Percentiles rank a stretch among this genome's conserved stretches.
Evolutionary conservation across 2,329 filamentous ascomycete species (phyloP).

Genomic region (Curvularia eragrostidis): DNA sequence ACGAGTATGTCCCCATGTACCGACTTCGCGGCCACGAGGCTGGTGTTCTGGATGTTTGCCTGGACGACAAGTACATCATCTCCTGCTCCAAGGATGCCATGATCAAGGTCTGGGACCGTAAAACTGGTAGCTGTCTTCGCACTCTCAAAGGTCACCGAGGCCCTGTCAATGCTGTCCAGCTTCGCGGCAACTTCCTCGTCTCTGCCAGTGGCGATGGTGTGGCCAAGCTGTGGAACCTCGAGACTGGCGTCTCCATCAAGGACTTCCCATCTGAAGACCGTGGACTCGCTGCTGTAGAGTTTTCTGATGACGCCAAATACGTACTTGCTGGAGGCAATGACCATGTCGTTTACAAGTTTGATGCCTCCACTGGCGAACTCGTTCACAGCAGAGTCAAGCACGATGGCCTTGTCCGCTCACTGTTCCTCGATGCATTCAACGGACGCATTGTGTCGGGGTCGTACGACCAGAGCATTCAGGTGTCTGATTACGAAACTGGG

Average conservation of each 20-base stretch:
- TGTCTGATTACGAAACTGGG: conserved; percentile 86
- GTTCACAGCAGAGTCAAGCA: conserved; percentile 83
- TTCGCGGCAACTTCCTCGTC: conserved; percentile 90
- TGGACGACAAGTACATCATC: conserved; percentile 90
- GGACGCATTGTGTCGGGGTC: conserved; percentile 87
- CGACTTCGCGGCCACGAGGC: conserved; percentile 81
- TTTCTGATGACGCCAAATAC: conserved; percentile 91
- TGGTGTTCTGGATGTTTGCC: conserved; percentile 91
- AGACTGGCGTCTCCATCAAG: conserved; percentile 84
- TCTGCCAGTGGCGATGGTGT: conserved; percentile 93
- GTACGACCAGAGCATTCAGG: conserved; percentile 95
- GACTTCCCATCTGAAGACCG: conserved; percentile 91
- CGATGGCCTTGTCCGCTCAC: conserved; percentile 81
- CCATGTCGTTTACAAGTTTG: conserved; percentile 93
- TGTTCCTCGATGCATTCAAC: conserved; percentile 89
- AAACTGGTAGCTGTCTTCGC: conserved; percentile 75
- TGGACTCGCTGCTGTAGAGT: conserved; percentile 93
- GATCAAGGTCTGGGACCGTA: conserved; percentile 93
- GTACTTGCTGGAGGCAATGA: conserved; percentile 96
- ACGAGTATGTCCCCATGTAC: conserved; percentile 67
- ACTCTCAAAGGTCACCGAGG: conserved; percentile 85
- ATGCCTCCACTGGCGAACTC: conserved; percentile 86
- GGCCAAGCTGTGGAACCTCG: conserved; percentile 94
- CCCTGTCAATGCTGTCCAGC: conserved; percentile 94
- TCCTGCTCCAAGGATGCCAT: conserved; percentile 96